A percentile compares a stretch with the other conserved stretches of the same genome.
These are phyloP conservation scores for Daldinia bambusicola DNA, from an alignment of 495 filamentous ascomycete genomes.

Conservation along the genomic window DNA sequence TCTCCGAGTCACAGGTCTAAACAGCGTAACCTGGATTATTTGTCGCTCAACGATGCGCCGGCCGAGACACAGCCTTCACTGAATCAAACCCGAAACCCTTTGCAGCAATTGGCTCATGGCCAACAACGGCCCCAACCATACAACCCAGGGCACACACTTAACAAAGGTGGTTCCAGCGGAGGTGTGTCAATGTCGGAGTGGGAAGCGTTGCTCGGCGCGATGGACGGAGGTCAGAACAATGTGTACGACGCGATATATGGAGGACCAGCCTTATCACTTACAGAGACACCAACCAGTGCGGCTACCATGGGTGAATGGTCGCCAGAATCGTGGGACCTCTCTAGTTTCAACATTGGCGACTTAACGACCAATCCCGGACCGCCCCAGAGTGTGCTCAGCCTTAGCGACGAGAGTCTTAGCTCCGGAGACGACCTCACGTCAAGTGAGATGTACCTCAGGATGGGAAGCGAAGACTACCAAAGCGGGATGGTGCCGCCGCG, in stretches of 20 bases:
- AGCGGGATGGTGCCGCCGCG: slow-evolving; percentile 43
- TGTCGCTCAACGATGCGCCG: slow-evolving; percentile 48
- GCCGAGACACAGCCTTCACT: slow-evolving; percentile 50
- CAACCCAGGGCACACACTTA: slow-evolving; percentile 43
- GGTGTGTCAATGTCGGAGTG: slow-evolving; percentile 73
- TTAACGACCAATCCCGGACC: slow-evolving; percentile 53
- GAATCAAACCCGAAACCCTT: slow-evolving; percentile 49
- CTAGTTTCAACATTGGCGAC: slow-evolving; percentile 59
- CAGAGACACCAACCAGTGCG: slow-evolving; percentile 52
- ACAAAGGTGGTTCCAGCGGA: slow-evolving; percentile 47
- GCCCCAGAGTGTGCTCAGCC: slow-evolving; percentile 76
- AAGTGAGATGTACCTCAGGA: slow-evolving; percentile 50
- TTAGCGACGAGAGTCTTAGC: slow-evolving; percentile 80
- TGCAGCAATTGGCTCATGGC: slow-evolving; percentile 35
- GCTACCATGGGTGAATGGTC: slow-evolving; percentile 57
- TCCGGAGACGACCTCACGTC: slow-evolving; percentile 59
- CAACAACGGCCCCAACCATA: slow-evolving; percentile 44
- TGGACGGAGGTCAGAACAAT: slow-evolving; percentile 81
- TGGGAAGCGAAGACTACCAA: slow-evolving; percentile 51
- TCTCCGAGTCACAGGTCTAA: slow-evolving; percentile 47
- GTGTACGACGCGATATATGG: slow-evolving; percentile 88
- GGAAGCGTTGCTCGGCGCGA: slow-evolving; percentile 78
- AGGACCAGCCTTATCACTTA: slow-evolving; percentile 63
- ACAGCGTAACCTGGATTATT: slow-evolving; percentile 55
- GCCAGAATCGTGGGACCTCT: slow-evolving; percentile 66